Conservation (phyloP, 345 rosid genomes). For the Lepidium africanum region DNA sequence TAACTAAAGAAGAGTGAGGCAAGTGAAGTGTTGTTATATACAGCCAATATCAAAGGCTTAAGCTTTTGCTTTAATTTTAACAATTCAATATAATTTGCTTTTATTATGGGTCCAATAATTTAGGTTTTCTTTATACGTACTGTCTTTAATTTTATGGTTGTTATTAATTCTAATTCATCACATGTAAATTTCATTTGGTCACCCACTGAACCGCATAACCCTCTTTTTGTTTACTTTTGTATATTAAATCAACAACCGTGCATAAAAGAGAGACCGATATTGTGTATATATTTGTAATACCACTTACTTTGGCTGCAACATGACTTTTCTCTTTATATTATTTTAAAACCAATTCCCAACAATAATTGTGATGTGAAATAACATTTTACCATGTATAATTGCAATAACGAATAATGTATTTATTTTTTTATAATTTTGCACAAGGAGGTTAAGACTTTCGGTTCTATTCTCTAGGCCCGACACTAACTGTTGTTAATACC, state of each 20-base stretch:
- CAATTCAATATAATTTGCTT: not conserved
- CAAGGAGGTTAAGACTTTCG: no score
- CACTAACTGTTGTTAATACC: no score
- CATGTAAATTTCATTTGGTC: constrained; percentile 7
- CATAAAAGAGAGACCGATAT: not conserved
- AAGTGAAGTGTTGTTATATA: not conserved
- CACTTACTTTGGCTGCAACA: not conserved
- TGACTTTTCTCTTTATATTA: not conserved
- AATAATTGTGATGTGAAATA: no score
- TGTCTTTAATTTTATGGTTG: constrained; percentile 1
- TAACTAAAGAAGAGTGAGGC: not conserved
- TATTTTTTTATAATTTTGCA: no score
- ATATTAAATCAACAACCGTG: not conserved
- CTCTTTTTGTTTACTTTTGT: not conserved
- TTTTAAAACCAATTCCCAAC: not conserved
- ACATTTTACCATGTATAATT: no score
- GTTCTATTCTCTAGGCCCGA: no score
- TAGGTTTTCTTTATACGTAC: constrained; percentile 4
- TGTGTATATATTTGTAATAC: not conserved
- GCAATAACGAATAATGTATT: no score
- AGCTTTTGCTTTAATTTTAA: constrained; percentile 1
- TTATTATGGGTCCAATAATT: not conserved
- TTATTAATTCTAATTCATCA: constrained; percentile 14
- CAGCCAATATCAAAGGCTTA: not conserved
- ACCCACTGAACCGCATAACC: not conserved